Evolutionary conservation across 129 eudicot species (phyloP).

Genomic region (Flaveria brownii): DNA sequence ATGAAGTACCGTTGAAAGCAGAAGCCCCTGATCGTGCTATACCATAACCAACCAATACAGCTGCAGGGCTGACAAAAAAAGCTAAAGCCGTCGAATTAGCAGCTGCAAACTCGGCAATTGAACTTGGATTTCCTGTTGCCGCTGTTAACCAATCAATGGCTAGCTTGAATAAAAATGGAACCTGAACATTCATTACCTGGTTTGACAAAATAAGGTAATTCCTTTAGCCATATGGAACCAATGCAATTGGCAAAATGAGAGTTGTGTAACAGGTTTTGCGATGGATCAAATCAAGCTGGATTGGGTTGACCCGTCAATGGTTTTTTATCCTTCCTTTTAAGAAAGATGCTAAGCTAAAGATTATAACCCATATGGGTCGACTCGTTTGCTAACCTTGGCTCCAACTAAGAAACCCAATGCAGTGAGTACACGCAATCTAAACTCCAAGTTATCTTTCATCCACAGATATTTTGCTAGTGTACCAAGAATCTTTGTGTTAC

Average conservation of each 20-base stretch:
- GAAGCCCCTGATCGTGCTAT: slow-evolving; percentile 88
- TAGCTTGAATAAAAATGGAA: slow-evolving; percentile 89
- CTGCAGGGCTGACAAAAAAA: slow-evolving; percentile 85
- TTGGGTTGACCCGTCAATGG: background rate
- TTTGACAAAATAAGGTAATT: slow-evolving; percentile 14
- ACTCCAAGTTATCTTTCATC: slow-evolving; percentile 90
- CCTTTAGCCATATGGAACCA: slow-evolving; percentile 19
- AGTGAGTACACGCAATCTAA: slow-evolving; percentile 71
- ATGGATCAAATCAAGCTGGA: background rate
- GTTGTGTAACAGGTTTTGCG: slow-evolving; percentile 13
- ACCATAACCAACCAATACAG: slow-evolving; percentile 88
- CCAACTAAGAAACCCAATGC: slow-evolving; percentile 87
- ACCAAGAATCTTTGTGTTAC: slow-evolving; percentile 63
- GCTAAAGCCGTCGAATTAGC: slow-evolving; percentile 78
- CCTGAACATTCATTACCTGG: slow-evolving; percentile 95
- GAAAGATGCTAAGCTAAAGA: background rate
- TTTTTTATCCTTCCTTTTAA: background rate
- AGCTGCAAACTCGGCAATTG: slow-evolving; percentile 77
- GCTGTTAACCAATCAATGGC: slow-evolving; percentile 94
- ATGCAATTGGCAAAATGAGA: background rate
- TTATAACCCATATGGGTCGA: background rate
- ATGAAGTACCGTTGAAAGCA: slow-evolving; percentile 90
- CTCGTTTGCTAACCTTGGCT: slow-evolving; percentile 65
- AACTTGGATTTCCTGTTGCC: slow-evolving; percentile 67
- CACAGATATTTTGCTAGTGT: slow-evolving; percentile 80